Percentiles rank a stretch among this genome's conserved stretches.
phyloP scores from a whole-genome alignment of 805 yeast species.

The Starmerella bombicola region DNA sequence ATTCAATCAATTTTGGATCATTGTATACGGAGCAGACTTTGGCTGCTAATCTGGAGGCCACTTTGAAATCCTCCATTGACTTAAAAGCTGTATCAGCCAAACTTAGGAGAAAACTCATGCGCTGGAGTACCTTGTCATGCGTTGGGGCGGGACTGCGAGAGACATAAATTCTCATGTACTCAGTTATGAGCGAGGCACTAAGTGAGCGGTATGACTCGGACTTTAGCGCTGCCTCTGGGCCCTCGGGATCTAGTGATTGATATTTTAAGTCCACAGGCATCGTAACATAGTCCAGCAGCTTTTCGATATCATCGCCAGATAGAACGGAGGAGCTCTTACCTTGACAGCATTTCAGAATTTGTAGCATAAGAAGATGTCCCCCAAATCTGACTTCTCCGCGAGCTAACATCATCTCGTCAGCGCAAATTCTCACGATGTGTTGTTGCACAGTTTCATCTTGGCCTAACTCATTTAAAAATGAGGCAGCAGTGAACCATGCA shows the following conservation, averaged over 20 bases:
- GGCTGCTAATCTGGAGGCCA: neutral
- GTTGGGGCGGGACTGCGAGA: neutral
- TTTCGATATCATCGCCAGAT: neutral
- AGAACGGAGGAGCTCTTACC: neutral
- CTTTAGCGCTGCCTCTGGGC: constrained; percentile 7
- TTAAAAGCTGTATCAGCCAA: neutral
- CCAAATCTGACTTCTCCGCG: constrained; percentile 12
- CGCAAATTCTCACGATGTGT: neutral
- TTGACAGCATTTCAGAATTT: neutral
- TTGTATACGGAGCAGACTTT: neutral
- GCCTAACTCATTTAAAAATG: neutral
- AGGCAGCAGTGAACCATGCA: constrained; percentile 14
- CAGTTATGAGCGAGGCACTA: constrained; percentile 1
- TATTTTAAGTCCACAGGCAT: neutral
- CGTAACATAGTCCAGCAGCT: constrained; percentile 9
- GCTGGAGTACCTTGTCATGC: neutral
- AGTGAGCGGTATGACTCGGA: constrained; percentile 7
- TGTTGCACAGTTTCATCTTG: neutral
- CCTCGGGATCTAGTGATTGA: neutral
- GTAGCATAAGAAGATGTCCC: constrained; percentile 8
- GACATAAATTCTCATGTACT: constrained; percentile 10
- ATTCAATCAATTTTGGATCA: neutral
- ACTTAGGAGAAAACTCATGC: neutral
- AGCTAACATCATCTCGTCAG: constrained; percentile 2
- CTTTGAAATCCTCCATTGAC: neutral